A percentile compares a stretch with the other conserved stretches of the same genome.
Conservation (phyloP, 75 land plant species). For the Ceratopteris richardii region DNA sequence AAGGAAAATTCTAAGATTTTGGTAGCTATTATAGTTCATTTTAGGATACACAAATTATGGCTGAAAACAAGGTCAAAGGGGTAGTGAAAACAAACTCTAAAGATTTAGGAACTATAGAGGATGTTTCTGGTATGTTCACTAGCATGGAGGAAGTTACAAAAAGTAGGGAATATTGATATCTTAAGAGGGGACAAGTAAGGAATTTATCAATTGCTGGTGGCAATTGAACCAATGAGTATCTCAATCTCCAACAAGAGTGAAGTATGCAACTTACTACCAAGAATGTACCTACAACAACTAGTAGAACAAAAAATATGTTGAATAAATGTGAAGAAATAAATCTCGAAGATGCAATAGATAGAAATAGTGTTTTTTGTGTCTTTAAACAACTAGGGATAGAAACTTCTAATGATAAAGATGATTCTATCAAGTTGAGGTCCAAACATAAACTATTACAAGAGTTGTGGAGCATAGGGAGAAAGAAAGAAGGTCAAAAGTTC, state of each 20-base stretch:
- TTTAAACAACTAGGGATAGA: constrained; percentile 80
- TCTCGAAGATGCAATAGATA: constrained; percentile 46
- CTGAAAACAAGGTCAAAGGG: neutral
- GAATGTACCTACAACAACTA: neutral
- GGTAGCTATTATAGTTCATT: neutral
- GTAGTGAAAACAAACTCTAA: neutral
- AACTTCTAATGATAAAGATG: constrained; percentile 69
- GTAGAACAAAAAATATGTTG: constrained; percentile 21
- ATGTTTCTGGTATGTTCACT: too few species aligned
- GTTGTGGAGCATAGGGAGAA: constrained; percentile 72
- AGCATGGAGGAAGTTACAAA: too few species aligned
- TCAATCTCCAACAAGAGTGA: neutral
- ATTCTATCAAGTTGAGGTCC: constrained; percentile 91
- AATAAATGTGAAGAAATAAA: constrained; percentile 38
- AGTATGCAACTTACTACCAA: neutral
- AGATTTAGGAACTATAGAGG: too few species aligned
- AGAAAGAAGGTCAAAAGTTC: constrained; percentile 74
- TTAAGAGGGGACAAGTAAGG: too few species aligned
- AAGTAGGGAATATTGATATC: too few species aligned
- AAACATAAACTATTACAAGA: constrained; percentile 67
- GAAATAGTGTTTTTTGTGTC: constrained; percentile 59
- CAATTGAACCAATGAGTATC: neutral
- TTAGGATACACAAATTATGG: neutral
- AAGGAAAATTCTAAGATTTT: neutral
- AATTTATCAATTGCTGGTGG: too few species aligned